Percentiles rank a stretch among this genome's conserved stretches.
These are phyloP conservation scores for Krasilnikovozyma curviuscula DNA, from an alignment of 768 basidiomycete species.

Conservation along the genomic window DNA sequence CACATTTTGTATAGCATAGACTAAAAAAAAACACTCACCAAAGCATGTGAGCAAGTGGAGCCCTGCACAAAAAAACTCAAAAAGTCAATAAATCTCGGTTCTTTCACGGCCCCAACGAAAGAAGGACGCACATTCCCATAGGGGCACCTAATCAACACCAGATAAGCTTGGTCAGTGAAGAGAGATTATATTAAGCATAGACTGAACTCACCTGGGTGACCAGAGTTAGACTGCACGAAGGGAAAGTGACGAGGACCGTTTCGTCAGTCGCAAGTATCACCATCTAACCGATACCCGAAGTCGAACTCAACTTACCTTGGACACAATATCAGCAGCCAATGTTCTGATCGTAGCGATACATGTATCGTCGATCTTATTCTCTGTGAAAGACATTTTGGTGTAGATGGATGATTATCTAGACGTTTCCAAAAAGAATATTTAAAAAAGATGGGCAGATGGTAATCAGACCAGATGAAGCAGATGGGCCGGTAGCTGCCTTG, in stretches of 20 bases:
- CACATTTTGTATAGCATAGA: background rate
- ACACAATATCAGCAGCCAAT: conserved; percentile 26
- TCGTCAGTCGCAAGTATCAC: too few species aligned
- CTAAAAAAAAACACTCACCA: conserved; percentile 4
- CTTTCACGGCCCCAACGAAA: background rate
- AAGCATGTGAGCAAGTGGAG: conserved; percentile 26
- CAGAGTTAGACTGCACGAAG: conserved; percentile 55
- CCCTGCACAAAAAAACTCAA: conserved; percentile 18
- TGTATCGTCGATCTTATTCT: conserved; percentile 14
- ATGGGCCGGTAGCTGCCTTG: too few species aligned
- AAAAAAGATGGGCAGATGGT: background rate
- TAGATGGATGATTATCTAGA: background rate
- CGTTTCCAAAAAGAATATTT: background rate
- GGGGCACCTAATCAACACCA: conserved; percentile 45
- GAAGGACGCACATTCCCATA: conserved; percentile 51
- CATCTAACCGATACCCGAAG: too few species aligned
- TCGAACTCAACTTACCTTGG: conserved; percentile 19
- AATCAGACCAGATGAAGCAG: background rate
- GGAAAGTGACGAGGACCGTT: background rate
- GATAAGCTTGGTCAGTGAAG: background rate
- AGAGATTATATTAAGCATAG: background rate
- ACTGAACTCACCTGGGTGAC: conserved; percentile 52
- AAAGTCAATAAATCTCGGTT: background rate
- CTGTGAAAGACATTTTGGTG: background rate
- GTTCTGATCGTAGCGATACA: conserved; percentile 21